Conservation (phyloP, 352 stramenopile genomes). For the Phytophthora syringae region DNA sequence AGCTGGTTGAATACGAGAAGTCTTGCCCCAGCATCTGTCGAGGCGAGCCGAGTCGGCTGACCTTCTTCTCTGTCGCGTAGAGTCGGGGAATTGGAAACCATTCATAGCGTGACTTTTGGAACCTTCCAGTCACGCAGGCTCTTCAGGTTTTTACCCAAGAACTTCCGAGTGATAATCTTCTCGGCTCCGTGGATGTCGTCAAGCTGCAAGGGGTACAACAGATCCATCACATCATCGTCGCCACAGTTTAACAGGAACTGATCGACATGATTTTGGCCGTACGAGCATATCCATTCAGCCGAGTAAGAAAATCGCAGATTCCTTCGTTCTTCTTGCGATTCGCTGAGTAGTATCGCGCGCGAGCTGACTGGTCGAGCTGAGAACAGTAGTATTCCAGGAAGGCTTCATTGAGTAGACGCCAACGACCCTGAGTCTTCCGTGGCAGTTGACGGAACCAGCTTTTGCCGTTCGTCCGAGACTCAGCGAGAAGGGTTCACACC, state of each 20-base stretch:
- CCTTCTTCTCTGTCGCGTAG: too few relatives aligned
- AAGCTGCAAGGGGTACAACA: background rate
- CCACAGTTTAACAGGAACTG: background rate
- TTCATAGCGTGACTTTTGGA: too few relatives aligned
- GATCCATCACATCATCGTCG: background rate
- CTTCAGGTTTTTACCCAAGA: background rate
- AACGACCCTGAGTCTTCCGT: background rate
- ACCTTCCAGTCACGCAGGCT: background rate
- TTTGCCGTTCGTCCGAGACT: background rate
- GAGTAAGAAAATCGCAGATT: background rate
- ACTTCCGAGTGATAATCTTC: background rate
- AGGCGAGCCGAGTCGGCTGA: too few relatives aligned
- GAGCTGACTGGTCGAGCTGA: too few relatives aligned
- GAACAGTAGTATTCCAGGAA: background rate
- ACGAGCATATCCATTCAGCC: slow-evolving; percentile 28
- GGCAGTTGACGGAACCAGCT: background rate
- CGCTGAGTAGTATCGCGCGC: background rate
- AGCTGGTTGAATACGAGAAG: too few relatives aligned
- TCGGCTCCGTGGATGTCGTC: background rate
- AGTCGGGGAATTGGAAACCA: too few relatives aligned
- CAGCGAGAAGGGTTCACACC: slow-evolving; percentile 11
- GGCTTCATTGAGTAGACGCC: background rate
- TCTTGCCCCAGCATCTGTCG: too few relatives aligned
- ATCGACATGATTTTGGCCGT: slow-evolving; percentile 4
- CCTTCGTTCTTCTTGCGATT: background rate